Base-by-base conservation (phyloP, 1,284 basidiomycete genomes). In the Lentinula novae-zelandiae region DNA sequence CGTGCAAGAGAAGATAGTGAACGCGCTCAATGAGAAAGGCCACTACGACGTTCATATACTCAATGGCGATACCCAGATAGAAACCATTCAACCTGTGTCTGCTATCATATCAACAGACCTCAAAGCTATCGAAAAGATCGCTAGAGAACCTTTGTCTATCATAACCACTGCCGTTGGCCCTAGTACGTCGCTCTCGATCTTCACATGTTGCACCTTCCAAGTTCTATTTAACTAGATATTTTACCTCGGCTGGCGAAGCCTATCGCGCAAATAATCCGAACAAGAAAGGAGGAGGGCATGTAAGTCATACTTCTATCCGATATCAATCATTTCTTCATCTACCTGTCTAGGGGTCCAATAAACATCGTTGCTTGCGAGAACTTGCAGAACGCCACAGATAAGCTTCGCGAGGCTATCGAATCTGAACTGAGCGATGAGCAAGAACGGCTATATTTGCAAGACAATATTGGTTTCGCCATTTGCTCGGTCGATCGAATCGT, bases 281-380 rank as follows among this genome's bases (percentile, higher is more conserved):
- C 59, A 33, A 65, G 70, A n/a, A 58, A 51, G 55, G 51, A 39
- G 6, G 60, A 57, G 22, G 58, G 57, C 17, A 48, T 51, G 57
- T 60, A 12, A 44, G 58, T 51, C 34, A 15, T 15, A 22, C 27
- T 52, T 1, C 3, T 13, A 36, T 17, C 22, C 17, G 27, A 3
- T 27, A 27, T 27, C 27, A 27, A 27, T 27, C 27, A 3, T 27
- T 3, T 27, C 27, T 27, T 27, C 3, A 27, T 27, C 27, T 4
- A 27, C 27, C 2, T 27, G 27, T 27, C 27, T 27, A 63, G 58
- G 20, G 64, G 63, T 15, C 60, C 65, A 2, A 65, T 77, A 15
- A 77, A 77, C 61, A 65, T 78, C 51, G 74, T 78, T 57, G 76
- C 75, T 0, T 78, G 76, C 67, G 76, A 78, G 65, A 78, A 78